phyloP scores from a whole-genome alignment of 2,329 filamentous ascomycete species.

The Penicillium polonicum region DNA sequence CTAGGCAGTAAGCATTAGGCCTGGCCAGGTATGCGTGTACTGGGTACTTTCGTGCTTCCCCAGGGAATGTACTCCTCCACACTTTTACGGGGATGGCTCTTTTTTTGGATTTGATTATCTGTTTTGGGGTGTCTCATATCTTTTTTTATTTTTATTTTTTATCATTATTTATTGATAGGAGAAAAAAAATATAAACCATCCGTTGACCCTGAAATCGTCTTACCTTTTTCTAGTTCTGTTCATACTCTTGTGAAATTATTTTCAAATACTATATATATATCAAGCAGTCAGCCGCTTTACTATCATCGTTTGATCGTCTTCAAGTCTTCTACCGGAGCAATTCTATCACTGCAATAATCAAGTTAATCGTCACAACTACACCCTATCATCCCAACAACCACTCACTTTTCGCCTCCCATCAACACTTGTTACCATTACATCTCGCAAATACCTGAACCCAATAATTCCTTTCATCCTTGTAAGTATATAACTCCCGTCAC shows the following conservation, averaged over 20 bases:
- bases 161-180: conserved; percentile 1
- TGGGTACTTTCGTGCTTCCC: conserved; percentile 13
- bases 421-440: not conserved
- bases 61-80: conserved; percentile 23
- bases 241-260: not conserved
- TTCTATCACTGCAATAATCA: not conserved
- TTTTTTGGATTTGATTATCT: conserved; percentile 6
- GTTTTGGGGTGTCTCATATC: conserved; percentile 6
- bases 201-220: not conserved
- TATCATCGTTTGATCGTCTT: not conserved
- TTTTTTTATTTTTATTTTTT: not conserved
- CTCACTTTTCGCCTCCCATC: not conserved
- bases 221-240: not conserved
- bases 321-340: not conserved
- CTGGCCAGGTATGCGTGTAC: conserved; percentile 16
- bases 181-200: conserved; percentile 5
- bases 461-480: conserved; percentile 7
- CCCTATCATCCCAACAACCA: not conserved
- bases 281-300: not conserved
- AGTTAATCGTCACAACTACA: not conserved
- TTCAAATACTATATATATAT: not conserved
- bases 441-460: not conserved
- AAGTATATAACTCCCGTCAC: conserved; percentile 9
- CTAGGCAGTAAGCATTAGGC: conserved; percentile 4
- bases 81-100: conserved; percentile 9